These are phyloP conservation scores for Ustilago xerochloae DNA, from an alignment of 1,284 basidiomycete genomes.

Conservation along the genomic window DNA sequence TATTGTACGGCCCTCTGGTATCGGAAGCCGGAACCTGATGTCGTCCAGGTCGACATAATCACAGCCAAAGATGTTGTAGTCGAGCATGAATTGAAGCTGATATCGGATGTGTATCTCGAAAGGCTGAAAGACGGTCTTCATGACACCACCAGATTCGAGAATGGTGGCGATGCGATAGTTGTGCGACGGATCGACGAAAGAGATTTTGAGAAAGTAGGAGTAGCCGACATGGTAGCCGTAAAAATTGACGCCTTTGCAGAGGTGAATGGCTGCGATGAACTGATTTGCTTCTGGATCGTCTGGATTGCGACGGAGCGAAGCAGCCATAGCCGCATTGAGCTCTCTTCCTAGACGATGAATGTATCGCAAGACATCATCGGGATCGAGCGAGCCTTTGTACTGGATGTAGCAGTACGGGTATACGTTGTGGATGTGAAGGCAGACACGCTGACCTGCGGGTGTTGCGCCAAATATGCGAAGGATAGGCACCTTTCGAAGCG, in stretches of 20 bases:
- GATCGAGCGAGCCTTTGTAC: constrained; percentile 67
- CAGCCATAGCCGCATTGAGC: constrained; percentile 72
- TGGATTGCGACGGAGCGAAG: constrained; percentile 44
- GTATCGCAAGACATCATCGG: constrained; percentile 75
- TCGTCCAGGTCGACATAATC: constrained; percentile 80
- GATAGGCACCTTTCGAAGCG: constrained; percentile 75
- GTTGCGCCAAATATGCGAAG: constrained; percentile 88
- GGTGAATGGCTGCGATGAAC: constrained; percentile 72
- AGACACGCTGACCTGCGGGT: constrained; percentile 80
- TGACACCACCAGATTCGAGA: constrained; percentile 58
- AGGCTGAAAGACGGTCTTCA: constrained; percentile 75
- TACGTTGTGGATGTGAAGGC: constrained; percentile 84
- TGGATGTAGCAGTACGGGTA: constrained; percentile 74
- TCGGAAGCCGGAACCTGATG: constrained; percentile 71
- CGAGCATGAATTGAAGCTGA: constrained; percentile 90
- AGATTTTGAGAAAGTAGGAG: constrained; percentile 88
- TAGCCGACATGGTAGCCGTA: constrained; percentile 92
- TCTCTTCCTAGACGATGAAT: constrained; percentile 76
- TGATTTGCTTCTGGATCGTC: constrained; percentile 41
- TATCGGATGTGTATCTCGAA: constrained; percentile 88
- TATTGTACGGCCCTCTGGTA: constrained; percentile 67
- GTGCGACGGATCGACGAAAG: constrained; percentile 74
- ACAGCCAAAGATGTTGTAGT: constrained; percentile 94
- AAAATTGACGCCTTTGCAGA: constrained; percentile 94
- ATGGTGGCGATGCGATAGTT: constrained; percentile 58